Base-by-base conservation (phyloP, 768 basidiomycete genomes). In the Lactarius indigo region DNA sequence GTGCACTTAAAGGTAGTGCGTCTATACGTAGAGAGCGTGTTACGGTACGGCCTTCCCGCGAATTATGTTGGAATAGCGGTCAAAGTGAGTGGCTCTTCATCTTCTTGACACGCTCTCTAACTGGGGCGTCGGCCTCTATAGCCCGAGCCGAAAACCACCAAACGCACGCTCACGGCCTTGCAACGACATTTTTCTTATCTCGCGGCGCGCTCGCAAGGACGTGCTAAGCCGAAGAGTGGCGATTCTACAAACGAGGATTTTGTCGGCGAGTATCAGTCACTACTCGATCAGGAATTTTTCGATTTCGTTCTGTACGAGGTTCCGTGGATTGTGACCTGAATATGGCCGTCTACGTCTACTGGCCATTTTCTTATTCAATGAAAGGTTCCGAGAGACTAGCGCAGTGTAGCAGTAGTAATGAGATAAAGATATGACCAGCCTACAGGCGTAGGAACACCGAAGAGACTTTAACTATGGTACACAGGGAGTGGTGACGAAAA, bases 221-320 rank as follows among this genome's bases (percentile, higher is more conserved):
- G 80, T 13, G 79, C 78, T 20, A 83, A 84, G 72, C 75, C 79
- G 28, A 81, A 77, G 69, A 79, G 79, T 69, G 73, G 58, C 18
- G 64, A 72, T 10, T 78, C 77, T 1, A 78, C 76, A 8, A 80
- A 78, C 54, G 88, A 90, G 6, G 92, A 94, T 31, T 89, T 93
- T 64, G 82, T 85, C 17, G 96, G 95, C 69, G 96, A 99, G 76
- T 99, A 91, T 76, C 92, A 94, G 75, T 85, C 86, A 15, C 79
- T 99, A 42, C 85, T 99, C 83, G 97, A 99, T 74, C 91, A 96
- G 75, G 96, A 99, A 76, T 92, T 91, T 75, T 94, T 90, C 75
- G 94, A 96, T 77, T 99, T 98, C 73, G 93, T 98, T 28, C 75
- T 96, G 74, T 96, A 89, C 74, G 96, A 98, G 76, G 85, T 99